Base-by-base conservation (phyloP, 345 rosid genomes). In the Syzygium grande region DNA sequence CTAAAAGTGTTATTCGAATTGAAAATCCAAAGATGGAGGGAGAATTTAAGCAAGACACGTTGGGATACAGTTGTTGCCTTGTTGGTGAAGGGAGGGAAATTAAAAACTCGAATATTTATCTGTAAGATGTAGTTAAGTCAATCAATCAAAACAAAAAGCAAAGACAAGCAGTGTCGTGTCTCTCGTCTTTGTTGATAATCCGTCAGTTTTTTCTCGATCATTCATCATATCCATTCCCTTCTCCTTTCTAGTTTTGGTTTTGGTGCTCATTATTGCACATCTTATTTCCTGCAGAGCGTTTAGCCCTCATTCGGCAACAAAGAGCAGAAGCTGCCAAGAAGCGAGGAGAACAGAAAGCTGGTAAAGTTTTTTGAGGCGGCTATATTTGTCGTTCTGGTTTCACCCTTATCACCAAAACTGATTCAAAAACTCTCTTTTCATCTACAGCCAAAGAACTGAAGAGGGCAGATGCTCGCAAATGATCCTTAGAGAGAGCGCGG, bases 1-100 rank as follows among this genome's bases (percentile, higher is more conserved):
- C 94, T 78, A 92, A 96, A 90, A 91, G 98, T 87, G 61, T 97
- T 65, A 95, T 96, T 86, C 94, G n/a, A 92, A 94, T 94, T 87
- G 95, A 95, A 30, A 97, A 97, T 91, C 99, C 98, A 85, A 97
- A 58, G 15, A 52, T 52, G 6, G 65, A 59, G 15, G 29, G 30
- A 59, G 65, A 59, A 59, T 15, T 59, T 59, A 59, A 59, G 25
- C 29, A 27, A 25, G 65, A 5, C 65, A 59, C 7, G 65, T 59
- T 27, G 29, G 65, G 1, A 59, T 29, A 25, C 65, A 11, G 30
- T 11, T 5, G 7, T 27, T 59, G 65, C 30, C 29, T 25, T 25
- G 0, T 59, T 59, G 15, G 7, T 59, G 30, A 11, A 59, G 30
- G 30, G 65, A 59, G 54, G 53, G 53, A 52, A 13, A 52, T 15